These are phyloP conservation scores for Naegleria gruberi DNA, from an alignment of 208 protist genomes.

Conservation along the genomic window DNA sequence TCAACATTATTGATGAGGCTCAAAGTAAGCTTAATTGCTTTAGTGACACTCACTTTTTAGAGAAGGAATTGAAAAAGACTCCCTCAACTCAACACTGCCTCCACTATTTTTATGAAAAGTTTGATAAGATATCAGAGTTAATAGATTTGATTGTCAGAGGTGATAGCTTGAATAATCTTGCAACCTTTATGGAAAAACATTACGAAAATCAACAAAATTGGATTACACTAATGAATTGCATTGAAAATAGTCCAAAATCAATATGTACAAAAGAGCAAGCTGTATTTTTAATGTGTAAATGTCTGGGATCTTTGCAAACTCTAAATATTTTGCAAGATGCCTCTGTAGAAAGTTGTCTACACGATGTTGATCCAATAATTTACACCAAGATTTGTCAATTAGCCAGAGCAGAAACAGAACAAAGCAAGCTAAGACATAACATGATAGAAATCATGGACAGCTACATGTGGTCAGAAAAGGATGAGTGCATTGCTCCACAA, in stretches of 20 bases:
- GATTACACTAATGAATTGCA: neutral
- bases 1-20: neutral
- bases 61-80: neutral
- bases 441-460: neutral
- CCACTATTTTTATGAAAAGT: neutral
- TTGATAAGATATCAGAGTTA: neutral
- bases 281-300: neutral
- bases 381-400: constrained; percentile 1
- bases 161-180: neutral
- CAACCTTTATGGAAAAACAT: neutral
- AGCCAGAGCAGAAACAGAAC: neutral
- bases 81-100: neutral
- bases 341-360: neutral
- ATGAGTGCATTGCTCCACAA: neutral
- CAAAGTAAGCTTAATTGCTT: neutral
- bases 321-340: neutral
- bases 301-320: neutral
- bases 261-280: neutral
- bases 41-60: neutral
- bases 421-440: constrained; percentile 10
- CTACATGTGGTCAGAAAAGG: constrained; percentile 17
- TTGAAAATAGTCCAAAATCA: neutral
- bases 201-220: neutral
- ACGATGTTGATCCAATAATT: neutral
- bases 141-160: neutral